A percentile compares a stretch with the other conserved stretches of the same genome.
Conservation (phyloP, 2,329 filamentous ascomycete genomes). For the Hymenoscyphus salicellus region DNA sequence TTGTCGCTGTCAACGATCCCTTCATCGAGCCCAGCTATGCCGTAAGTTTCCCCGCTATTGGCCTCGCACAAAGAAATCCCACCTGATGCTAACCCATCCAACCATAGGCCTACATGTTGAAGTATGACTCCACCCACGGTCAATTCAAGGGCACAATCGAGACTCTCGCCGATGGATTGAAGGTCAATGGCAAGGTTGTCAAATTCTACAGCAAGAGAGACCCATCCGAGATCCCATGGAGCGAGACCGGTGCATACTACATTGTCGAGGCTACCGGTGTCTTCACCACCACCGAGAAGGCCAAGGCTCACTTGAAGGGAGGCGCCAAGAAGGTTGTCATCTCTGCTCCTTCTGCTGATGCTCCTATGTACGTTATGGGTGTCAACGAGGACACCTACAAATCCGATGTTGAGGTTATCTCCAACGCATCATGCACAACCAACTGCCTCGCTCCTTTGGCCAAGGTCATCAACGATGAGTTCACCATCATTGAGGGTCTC, state of each 20-base stretch:
- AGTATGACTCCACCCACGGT: conserved; percentile 98
- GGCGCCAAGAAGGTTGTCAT: conserved; percentile 98
- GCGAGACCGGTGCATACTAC: conserved; percentile 82
- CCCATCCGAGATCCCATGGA: conserved; percentile 87
- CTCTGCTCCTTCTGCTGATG: conserved; percentile 88
- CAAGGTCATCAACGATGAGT: conserved; percentile 99
- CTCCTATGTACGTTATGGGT: conserved; percentile 99
- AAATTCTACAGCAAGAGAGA: conserved; percentile 93
- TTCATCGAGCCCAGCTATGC: conserved; percentile 98
- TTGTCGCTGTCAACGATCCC: conserved; percentile 98
- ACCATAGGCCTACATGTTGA: conserved; percentile 95
- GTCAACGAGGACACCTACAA: conserved; percentile 96
- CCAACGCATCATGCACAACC: conserved; percentile 99
- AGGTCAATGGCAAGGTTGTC: conserved; percentile 92
- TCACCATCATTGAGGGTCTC: conserved; percentile 93
- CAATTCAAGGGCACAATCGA: conserved; percentile 89
- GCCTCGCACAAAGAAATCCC: conserved; percentile 1
- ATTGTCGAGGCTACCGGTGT: conserved; percentile 97
- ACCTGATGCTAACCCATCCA: not conserved
- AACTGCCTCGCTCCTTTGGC: conserved; percentile 99
- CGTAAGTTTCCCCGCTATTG: conserved; percentile 58
- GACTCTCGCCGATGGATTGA: conserved; percentile 64
- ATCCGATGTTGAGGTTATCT: conserved; percentile 86
- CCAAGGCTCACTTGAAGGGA: conserved; percentile 87
- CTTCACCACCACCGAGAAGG: conserved; percentile 98